phyloP scores from a whole-genome alignment of 1,284 basidiomycete species.

The Tilletia indica region DNA sequence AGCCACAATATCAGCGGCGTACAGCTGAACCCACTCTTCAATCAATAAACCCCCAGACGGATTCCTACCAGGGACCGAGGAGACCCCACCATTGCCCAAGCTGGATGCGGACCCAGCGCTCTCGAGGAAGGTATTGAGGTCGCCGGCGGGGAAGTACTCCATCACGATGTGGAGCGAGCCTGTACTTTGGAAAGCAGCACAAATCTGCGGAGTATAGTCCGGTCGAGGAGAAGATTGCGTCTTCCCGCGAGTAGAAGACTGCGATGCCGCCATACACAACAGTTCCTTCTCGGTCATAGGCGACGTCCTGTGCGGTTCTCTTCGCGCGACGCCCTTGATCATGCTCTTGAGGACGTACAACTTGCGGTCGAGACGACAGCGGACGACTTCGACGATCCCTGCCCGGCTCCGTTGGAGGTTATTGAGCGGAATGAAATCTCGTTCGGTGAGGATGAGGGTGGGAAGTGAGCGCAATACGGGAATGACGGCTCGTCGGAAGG shows the following conservation, averaged over 20 bases:
- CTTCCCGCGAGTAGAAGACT: background rate
- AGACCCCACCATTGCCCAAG: slow-evolving; percentile 28
- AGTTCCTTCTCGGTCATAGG: slow-evolving; percentile 18
- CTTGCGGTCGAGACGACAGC: slow-evolving; percentile 44
- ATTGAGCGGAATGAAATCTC: slow-evolving; percentile 43
- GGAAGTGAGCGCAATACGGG: slow-evolving; percentile 20
- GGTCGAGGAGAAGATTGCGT: background rate
- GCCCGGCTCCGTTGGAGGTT: slow-evolving; percentile 45
- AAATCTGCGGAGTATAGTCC: slow-evolving; percentile 38
- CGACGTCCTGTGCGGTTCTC: slow-evolving; percentile 26
- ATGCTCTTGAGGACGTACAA: slow-evolving; percentile 53
- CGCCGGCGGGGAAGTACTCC: slow-evolving; percentile 53
- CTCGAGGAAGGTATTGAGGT: slow-evolving; percentile 50
- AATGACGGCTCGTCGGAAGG: background rate
- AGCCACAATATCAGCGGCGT: slow-evolving; percentile 50
- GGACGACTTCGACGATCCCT: slow-evolving; percentile 49
- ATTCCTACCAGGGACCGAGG: slow-evolving; percentile 39
- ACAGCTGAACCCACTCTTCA: slow-evolving; percentile 43
- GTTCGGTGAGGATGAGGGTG: slow-evolving; percentile 29
- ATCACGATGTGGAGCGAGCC: slow-evolving; percentile 52
- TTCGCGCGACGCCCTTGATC: slow-evolving; percentile 47
- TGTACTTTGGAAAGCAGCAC: slow-evolving; percentile 48
- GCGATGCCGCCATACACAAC: background rate
- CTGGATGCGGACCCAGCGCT: slow-evolving; percentile 26
- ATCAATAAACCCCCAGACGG: slow-evolving; percentile 38